Percentiles rank a stretch among this genome's conserved stretches.
Conservation (phyloP, 768 basidiomycete genomes). For the Hysterangium stoloniferum region DNA sequence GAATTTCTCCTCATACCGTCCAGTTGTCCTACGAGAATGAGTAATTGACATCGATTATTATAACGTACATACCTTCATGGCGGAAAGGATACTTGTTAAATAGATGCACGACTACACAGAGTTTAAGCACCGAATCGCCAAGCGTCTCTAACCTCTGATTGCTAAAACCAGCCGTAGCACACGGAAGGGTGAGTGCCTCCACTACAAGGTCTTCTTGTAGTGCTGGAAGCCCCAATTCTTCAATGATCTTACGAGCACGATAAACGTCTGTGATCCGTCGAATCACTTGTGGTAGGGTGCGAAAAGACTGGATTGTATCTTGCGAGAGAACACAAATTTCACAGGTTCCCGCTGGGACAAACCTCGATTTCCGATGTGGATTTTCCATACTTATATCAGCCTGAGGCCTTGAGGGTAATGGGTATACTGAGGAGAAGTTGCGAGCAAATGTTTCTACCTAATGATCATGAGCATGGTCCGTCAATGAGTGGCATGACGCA, state of each 20-base stretch:
- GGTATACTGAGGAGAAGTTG: constrained; percentile 7
- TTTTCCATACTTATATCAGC: background rate
- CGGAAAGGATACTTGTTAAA: constrained; percentile 68
- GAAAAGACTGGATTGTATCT: constrained; percentile 42
- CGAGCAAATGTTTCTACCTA: constrained; percentile 9
- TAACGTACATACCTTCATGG: constrained; percentile 49
- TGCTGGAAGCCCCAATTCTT: constrained; percentile 52
- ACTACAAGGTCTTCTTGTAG: constrained; percentile 51
- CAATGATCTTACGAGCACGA: constrained; percentile 44
- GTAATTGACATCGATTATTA: background rate
- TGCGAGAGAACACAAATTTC: constrained; percentile 47
- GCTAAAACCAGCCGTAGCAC: constrained; percentile 52
- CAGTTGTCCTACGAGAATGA: constrained; percentile 42
- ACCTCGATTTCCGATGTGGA: background rate
- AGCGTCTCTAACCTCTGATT: constrained; percentile 86
- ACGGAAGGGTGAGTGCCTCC: constrained; percentile 73
- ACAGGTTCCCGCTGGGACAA: constrained; percentile 41
- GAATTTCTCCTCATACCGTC: constrained; percentile 52
- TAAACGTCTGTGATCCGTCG: constrained; percentile 60
- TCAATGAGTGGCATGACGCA: background rate
- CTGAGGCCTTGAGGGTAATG: background rate
- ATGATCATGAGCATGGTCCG: background rate
- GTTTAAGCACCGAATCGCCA: constrained; percentile 76
- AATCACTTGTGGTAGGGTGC: constrained; percentile 57
- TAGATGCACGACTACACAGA: constrained; percentile 67